Base-by-base conservation (phyloP, 2,329 filamentous ascomycete species). In the Fusarium nisikadoi region DNA sequence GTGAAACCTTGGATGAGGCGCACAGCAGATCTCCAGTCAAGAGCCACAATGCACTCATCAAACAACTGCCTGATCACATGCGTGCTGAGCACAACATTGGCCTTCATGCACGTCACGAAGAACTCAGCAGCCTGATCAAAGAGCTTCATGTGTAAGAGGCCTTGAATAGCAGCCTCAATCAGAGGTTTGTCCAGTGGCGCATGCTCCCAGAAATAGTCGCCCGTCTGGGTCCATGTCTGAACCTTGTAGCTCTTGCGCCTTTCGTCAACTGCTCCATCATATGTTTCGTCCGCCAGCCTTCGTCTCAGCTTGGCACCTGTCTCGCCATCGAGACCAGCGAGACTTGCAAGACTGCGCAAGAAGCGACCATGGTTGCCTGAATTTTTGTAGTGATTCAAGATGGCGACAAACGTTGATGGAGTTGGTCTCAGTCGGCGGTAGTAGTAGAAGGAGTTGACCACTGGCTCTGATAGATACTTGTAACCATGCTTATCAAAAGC, bases 401-500 rank as follows among this genome's bases (percentile, higher is more conserved):
- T 79, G 62, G 84, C 86, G 11, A 84, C 79, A 27, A 85, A 80
- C 0, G 87, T 89, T 29, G 84, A 83, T 46, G 84, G 80, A 2
- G 87, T 88, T 5, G 87, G 86, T 39, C 77, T 81, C 46, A 87
- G 76, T 8, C 79, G 79, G 41, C 82, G 86, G 14, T 81, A 73
- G 43, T 83, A 71, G 45, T 88, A 79, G 57, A 89, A 87, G 0
- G 84, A 86, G 54, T 87, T 80, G 25, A 89, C 82, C 36, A 91
- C 83, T n/a, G 83, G 75, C 41, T 89, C 83, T 8, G 87, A 85
- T 23, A 91, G 81, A 41, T 82, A 80, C 61, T 86, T 83, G 57
- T 86, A 82, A 33, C 85, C 82, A 9, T 86, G 78, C 36, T 84
- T 83, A 57, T 87, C 85, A 55, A 95, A 90, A n/a, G 88, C 88